Base-by-base conservation (phyloP, 257 asterid genomes). In the Forsythia suspensa region DNA sequence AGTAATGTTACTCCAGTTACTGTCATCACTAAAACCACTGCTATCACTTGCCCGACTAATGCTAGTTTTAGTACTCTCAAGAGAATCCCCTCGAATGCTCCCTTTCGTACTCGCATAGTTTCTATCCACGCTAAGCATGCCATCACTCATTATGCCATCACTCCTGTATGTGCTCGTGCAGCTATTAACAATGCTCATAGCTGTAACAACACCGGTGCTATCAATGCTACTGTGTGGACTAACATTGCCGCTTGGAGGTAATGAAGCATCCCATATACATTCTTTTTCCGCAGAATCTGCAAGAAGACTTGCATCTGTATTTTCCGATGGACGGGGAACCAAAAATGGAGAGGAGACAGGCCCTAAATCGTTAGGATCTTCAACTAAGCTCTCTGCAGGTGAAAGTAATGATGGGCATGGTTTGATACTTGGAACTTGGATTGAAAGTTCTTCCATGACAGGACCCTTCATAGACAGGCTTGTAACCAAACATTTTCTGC, bases 381-480 rank as follows among this genome's bases (percentile, higher is more conserved):
- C 89, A 71, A 74, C 74, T 72, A 83, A 76, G 68, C 80, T 85
- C 76, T 80, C 84, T 6, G 87, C 21, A 42, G 82, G 82, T 13
- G 88, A 84, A 74, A 82, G 77, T 79, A 87, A 65, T 9, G 82
- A 73, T n/a, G 72, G 71, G 77, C 79, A 68, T 13, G 81, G 86
- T 76, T 83, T 87, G 63, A 46, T 76, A 70, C 79, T 83, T 39
- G 94, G 89, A 69, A 93, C 40, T 63, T 89, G 77, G 77, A 91
- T 87, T 42, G 94, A 83, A 79, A 88, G 83, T 84, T 87, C 96
- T 70, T 88, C 90, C 36, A 88, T 75, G 72, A 80, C 85, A 75
- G 90, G 90, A 52, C 91, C 98, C 81, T 87, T 93, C 72, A 85
- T 83, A 15, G 94, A 84, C 66, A 87, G 52, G 86, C 83, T 86